Percentiles rank a stretch among this genome's conserved stretches.
These are phyloP conservation scores for Aspergillus conjunctus DNA, from an alignment of 495 filamentous ascomycete genomes.

Conservation along the genomic window DNA sequence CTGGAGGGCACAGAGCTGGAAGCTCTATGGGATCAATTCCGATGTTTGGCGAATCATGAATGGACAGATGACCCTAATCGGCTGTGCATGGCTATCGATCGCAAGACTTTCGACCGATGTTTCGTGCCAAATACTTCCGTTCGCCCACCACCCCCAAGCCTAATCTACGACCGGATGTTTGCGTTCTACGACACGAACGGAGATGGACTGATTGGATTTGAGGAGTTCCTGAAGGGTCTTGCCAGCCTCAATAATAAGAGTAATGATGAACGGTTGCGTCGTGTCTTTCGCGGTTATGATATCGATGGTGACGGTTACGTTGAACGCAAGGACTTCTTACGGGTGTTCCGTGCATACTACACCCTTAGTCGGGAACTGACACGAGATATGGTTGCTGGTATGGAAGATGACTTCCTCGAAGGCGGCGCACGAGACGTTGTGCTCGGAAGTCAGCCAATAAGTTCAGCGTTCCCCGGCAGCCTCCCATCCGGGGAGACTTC, in stretches of 20 bases:
- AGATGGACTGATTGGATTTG: constrained; percentile 89
- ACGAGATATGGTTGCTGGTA: constrained; percentile 75
- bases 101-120: constrained; percentile 86
- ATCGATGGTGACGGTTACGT: constrained; percentile 88
- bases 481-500: constrained; percentile 62
- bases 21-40: constrained; percentile 95
- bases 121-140: constrained; percentile 81
- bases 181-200: constrained; percentile 90
- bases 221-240: constrained; percentile 86
- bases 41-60: constrained; percentile 82
- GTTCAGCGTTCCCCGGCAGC: constrained; percentile 66
- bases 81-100: constrained; percentile 81
- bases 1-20: constrained; percentile 85
- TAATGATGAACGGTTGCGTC: constrained; percentile 63
- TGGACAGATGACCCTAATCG: constrained; percentile 81
- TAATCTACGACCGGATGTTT: constrained; percentile 95
- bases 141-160: constrained; percentile 74
- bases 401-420: constrained; percentile 79
- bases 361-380: constrained; percentile 82
- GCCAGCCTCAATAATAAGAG: constrained; percentile 75
- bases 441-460: constrained; percentile 74
- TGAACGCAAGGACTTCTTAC: constrained; percentile 83
- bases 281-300: constrained; percentile 89
- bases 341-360: constrained; percentile 90
- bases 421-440: constrained; percentile 74